Percentiles rank a stretch among this genome's conserved stretches.
Evolutionary conservation across 2,329 filamentous ascomycete species (phyloP).

Genomic region (Diplodia corticola): DNA sequence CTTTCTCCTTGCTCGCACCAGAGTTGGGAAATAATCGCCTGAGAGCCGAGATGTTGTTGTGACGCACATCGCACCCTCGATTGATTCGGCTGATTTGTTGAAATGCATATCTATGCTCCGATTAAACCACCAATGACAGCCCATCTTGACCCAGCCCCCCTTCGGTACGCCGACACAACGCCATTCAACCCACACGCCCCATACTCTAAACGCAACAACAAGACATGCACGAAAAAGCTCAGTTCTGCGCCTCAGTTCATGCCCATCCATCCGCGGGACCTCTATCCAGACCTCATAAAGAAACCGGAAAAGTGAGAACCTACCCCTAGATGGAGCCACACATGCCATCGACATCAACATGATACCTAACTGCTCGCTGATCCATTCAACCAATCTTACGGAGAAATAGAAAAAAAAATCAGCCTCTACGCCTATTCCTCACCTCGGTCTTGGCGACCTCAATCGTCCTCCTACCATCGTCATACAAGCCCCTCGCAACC

Average conservation of each 20-base stretch:
- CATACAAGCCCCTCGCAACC: slow-evolving; percentile 17
- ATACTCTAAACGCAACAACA: background rate
- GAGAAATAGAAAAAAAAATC: background rate
- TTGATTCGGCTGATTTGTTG: background rate
- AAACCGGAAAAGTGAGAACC: background rate
- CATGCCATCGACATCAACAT: background rate
- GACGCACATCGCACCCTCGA: background rate
- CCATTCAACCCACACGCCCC: background rate
- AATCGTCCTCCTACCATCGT: slow-evolving; percentile 13
- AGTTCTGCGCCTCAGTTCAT: background rate
- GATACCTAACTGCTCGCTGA: no score
- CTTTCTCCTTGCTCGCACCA: background rate
- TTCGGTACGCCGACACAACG: slow-evolving; percentile 1
- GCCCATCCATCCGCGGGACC: background rate
- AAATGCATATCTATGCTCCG: background rate
- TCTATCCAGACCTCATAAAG: background rate
- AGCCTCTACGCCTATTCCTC: slow-evolving; percentile 15
- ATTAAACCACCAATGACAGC: background rate
- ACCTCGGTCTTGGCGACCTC: slow-evolving; percentile 15
- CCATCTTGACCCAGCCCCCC: no score
- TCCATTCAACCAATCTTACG: no score
- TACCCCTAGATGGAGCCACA: background rate
- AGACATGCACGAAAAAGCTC: background rate
- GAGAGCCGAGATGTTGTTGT: background rate
- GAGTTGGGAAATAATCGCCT: background rate